phyloP scores from a whole-genome alignment of 2,329 filamentous ascomycete species.

The Colletotrichum musicola region DNA sequence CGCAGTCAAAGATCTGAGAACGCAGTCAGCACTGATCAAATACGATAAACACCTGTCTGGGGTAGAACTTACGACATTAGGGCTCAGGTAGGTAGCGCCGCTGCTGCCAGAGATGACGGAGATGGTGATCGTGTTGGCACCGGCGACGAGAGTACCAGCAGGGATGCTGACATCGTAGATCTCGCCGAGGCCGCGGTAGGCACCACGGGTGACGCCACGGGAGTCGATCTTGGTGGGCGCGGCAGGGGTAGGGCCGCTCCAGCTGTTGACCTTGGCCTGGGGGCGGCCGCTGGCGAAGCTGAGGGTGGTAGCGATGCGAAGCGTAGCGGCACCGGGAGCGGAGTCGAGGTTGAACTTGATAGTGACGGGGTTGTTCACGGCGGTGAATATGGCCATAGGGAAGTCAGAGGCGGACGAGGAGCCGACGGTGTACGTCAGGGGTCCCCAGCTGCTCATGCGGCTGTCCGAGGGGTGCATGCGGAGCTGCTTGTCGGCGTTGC shows the following conservation, averaged over 20 bases:
- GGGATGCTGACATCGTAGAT: conserved; percentile 74
- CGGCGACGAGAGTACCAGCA: conserved; percentile 68
- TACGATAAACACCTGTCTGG: neutral
- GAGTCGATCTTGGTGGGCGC: conserved; percentile 74
- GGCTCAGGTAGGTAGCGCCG: conserved; percentile 66
- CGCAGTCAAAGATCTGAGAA: conserved; percentile 36
- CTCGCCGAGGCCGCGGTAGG: conserved; percentile 73
- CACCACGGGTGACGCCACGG: conserved; percentile 74
- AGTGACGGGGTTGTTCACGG: conserved; percentile 69
- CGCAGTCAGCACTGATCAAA: conserved; percentile 1
- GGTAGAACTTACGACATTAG: conserved; percentile 61
- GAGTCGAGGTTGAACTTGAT: conserved; percentile 70
- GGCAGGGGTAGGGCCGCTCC: conserved; percentile 59
- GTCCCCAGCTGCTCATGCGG: conserved; percentile 72
- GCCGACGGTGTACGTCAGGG: conserved; percentile 72
- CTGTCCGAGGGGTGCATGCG: conserved; percentile 77
- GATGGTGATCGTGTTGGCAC: conserved; percentile 74
- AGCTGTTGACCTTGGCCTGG: conserved; percentile 68
- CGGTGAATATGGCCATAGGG: conserved; percentile 76
- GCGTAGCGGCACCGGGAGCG: conserved; percentile 66
- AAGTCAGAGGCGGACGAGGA: conserved; percentile 64
- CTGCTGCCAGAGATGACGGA: conserved; percentile 69
- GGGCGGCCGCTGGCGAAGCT: conserved; percentile 72
- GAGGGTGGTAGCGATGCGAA: conserved; percentile 75
- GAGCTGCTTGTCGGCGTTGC: conserved; percentile 75